A percentile compares a stretch with the other conserved stretches of the same genome.
Evolutionary conservation across 176 grass and related monocot genomes (phyloP).

Genomic region (Juncus inflexus): DNA sequence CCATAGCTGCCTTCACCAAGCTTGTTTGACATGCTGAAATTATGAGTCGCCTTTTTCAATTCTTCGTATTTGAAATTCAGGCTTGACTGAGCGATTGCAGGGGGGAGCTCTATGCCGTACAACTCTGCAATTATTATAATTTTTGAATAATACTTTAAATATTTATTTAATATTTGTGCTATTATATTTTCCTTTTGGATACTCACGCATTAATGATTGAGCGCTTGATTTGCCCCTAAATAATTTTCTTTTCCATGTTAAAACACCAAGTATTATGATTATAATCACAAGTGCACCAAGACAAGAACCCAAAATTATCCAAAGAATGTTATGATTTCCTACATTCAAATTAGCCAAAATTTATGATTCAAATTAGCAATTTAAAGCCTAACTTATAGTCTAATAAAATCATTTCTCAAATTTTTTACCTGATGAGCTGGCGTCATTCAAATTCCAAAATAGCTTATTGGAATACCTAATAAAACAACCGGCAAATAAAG

Average conservation of each 20-base stretch:
- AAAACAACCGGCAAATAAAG: slow-evolving; percentile 66
- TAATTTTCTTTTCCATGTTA: slow-evolving; percentile 49
- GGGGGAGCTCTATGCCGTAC: slow-evolving; percentile 37
- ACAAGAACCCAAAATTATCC: slow-evolving; percentile 59
- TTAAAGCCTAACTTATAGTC: no score
- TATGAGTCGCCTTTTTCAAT: slow-evolving; percentile 57
- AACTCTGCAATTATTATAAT: slow-evolving; percentile 34
- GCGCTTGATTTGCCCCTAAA: slow-evolving; percentile 13
- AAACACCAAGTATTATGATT: slow-evolving; percentile 33
- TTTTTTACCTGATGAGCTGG: slow-evolving; percentile 38
- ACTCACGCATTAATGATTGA: slow-evolving; percentile 58
- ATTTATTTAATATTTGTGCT: not conserved
- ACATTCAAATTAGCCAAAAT: no score
- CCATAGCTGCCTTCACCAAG: slow-evolving; percentile 89
- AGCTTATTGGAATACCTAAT: slow-evolving; percentile 53
- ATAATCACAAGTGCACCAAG: slow-evolving; percentile 47
- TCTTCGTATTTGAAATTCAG: slow-evolving; percentile 75
- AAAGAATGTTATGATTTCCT: slow-evolving; percentile 44
- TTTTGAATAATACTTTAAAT: not conserved
- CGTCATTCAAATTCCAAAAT: slow-evolving; percentile 62
- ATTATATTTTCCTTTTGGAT: not conserved
- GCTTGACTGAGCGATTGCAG: slow-evolving; percentile 58
- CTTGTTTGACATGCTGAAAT: slow-evolving; percentile 66
- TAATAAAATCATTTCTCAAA: not conserved
- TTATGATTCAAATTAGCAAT: slow-evolving; percentile 1